phyloP scores from a whole-genome alignment of 768 basidiomycete genomes.

The Rhodosporidiobolus sp. region DNA sequence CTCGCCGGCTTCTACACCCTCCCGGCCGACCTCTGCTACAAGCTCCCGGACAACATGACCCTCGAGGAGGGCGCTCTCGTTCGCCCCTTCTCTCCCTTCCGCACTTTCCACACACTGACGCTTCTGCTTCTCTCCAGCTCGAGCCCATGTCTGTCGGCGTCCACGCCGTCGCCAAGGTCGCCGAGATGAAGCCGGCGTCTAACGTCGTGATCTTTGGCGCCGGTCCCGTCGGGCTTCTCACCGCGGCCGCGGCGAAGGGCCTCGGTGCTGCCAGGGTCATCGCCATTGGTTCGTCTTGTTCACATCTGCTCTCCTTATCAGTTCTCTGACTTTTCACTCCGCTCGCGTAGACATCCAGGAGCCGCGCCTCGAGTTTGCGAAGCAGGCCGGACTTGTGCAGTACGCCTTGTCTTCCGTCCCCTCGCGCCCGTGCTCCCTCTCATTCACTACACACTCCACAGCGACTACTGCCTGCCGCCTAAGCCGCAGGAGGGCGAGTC shows the following conservation, averaged over 20 bases:
- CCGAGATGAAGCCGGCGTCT: slow-evolving; percentile 67
- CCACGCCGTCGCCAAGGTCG: slow-evolving; percentile 78
- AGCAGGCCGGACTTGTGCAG: slow-evolving; percentile 70
- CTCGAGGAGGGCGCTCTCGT: slow-evolving; percentile 96
- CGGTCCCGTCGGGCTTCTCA: slow-evolving; percentile 75
- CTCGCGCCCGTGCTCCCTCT: background rate
- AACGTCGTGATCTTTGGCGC: slow-evolving; percentile 79
- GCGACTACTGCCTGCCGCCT: slow-evolving; percentile 57
- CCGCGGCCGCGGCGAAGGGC: slow-evolving; percentile 94
- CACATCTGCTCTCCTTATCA: slow-evolving; percentile 46
- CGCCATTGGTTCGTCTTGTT: slow-evolving; percentile 62
- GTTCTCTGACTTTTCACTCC: background rate
- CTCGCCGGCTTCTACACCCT: slow-evolving; percentile 74
- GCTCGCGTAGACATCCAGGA: slow-evolving; percentile 52
- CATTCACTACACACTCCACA: background rate
- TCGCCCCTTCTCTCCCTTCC: slow-evolving; percentile 29
- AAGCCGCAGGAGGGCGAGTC: slow-evolving; percentile 63
- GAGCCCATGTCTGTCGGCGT: slow-evolving; percentile 91
- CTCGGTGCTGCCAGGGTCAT: slow-evolving; percentile 80
- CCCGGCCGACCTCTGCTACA: slow-evolving; percentile 76
- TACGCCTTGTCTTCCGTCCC: slow-evolving; percentile 53
- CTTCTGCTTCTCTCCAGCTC: slow-evolving; percentile 57
- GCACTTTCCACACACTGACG: background rate
- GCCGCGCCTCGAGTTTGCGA: slow-evolving; percentile 78
- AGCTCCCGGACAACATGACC: slow-evolving; percentile 70